A percentile compares a stretch with the other conserved stretches of the same genome.
phyloP scores from a whole-genome alignment of 179 eudicot genomes.

The Beta macrorhiza region DNA sequence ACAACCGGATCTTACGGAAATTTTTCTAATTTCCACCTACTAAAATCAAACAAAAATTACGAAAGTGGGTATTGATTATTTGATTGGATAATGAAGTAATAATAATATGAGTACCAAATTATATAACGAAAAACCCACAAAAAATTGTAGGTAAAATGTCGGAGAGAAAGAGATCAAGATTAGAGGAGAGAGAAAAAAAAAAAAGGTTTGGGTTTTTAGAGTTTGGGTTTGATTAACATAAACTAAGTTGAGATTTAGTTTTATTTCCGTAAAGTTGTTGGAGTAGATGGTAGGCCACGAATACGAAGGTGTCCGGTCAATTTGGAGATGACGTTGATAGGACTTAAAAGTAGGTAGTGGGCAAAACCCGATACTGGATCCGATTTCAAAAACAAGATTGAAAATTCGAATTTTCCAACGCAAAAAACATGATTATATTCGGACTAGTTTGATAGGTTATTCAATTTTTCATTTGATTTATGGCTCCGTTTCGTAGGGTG shows the following conservation, averaged over 20 bases:
- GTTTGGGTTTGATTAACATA: neutral
- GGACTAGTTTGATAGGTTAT: too few relatives aligned
- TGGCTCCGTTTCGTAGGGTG: too few relatives aligned
- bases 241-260: neutral
- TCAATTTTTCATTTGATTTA: too few relatives aligned
- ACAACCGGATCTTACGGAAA: constrained; percentile 32
- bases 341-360: neutral
- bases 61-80: neutral
- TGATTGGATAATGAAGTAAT: neutral
- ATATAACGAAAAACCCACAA: too few relatives aligned
- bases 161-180: neutral
- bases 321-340: constrained; percentile 7
- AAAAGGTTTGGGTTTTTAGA: neutral
- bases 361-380: too few relatives aligned
- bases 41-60: constrained; percentile 6
- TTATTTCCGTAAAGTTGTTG: neutral
- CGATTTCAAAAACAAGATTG: too few relatives aligned
- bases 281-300: constrained; percentile 30
- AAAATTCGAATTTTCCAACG: too few relatives aligned
- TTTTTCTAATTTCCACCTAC: neutral
- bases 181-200: neutral
- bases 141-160: constrained; percentile 21
- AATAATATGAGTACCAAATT: neutral
- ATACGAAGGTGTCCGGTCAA: constrained; percentile 25
- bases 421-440: too few relatives aligned